phyloP scores from a whole-genome alignment of 306 rosid species.

The Oxytropis ochrocephala region DNA sequence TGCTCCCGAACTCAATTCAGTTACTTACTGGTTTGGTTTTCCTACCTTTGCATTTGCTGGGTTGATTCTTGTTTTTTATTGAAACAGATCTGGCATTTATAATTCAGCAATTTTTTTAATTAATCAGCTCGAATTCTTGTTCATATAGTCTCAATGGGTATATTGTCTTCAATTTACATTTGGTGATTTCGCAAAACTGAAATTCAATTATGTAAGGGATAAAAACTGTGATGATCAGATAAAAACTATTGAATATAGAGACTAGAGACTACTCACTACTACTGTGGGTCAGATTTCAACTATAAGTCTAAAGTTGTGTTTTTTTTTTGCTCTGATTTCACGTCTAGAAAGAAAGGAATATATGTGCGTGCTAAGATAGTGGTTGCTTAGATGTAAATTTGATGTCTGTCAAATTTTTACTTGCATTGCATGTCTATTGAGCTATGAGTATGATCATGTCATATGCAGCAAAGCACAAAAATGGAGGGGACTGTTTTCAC shows the following conservation, averaged over 20 bases:
- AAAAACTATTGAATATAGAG: not conserved
- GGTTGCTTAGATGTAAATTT: not conserved
- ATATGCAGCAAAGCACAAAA: constrained; percentile 33
- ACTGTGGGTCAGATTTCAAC: not conserved
- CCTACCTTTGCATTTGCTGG: not conserved
- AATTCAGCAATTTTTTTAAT: not conserved
- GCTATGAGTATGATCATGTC: constrained; percentile 3
- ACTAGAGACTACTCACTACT: not conserved
- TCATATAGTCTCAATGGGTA: not conserved
- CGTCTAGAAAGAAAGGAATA: not conserved
- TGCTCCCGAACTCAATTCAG: constrained; percentile 7
- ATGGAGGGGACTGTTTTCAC: constrained; percentile 80
- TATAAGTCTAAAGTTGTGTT: not conserved
- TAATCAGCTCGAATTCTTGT: not conserved
- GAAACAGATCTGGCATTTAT: not conserved
- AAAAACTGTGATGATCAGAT: not conserved
- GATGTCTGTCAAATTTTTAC: not conserved
- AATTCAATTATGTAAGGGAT: not conserved
- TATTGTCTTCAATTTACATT: not conserved
- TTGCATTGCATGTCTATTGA: not conserved
- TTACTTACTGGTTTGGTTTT: not conserved
- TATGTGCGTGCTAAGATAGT: not conserved
- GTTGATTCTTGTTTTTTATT: not conserved
- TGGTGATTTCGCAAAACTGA: not conserved
- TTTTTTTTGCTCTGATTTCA: not conserved